A percentile compares a stretch with the other conserved stretches of the same genome.
Conservation (phyloP, 169 alveolate species). For the Miamiensis avidus region DNA sequence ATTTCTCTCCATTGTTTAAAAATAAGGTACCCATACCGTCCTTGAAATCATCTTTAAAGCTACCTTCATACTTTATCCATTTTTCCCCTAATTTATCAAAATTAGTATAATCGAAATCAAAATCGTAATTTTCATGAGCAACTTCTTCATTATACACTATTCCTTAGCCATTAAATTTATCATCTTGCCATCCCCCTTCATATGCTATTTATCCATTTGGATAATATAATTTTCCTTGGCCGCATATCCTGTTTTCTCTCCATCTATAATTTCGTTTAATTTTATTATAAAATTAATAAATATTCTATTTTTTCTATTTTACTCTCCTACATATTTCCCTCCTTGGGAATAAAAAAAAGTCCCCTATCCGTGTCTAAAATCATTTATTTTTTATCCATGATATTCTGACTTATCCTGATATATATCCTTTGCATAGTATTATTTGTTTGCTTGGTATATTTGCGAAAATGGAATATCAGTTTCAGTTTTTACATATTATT, state of each 20-base stretch:
- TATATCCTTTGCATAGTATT: neutral
- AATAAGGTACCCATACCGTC: constrained; percentile 21
- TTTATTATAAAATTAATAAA: no score
- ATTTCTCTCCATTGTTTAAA: constrained; percentile 12
- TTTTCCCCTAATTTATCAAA: constrained; percentile 23
- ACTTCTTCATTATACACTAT: constrained; percentile 24
- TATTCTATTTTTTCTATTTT: no score
- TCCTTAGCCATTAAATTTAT: constrained; percentile 21
- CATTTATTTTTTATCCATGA: neutral
- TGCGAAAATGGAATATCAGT: no score
- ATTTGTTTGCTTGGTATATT: neutral
- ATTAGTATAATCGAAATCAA: constrained; percentile 10
- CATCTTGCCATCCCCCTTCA: constrained; percentile 21
- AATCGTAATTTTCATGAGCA: neutral
- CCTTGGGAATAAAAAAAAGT: neutral
- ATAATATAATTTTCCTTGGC: constrained; percentile 13
- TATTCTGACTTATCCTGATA: neutral
- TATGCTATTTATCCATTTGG: constrained; percentile 23
- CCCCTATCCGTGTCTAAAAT: neutral
- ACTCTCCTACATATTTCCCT: neutral
- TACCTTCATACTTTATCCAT: constrained; percentile 30
- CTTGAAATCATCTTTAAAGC: constrained; percentile 17
- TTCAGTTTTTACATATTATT: no score
- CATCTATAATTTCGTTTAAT: neutral
- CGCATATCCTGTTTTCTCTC: constrained; percentile 16